Evolutionary conservation across 2,329 filamentous ascomycete genomes (phyloP), one percentile per base, ranked within the genome.

Genomic region (Xylaria digitata): DNA sequence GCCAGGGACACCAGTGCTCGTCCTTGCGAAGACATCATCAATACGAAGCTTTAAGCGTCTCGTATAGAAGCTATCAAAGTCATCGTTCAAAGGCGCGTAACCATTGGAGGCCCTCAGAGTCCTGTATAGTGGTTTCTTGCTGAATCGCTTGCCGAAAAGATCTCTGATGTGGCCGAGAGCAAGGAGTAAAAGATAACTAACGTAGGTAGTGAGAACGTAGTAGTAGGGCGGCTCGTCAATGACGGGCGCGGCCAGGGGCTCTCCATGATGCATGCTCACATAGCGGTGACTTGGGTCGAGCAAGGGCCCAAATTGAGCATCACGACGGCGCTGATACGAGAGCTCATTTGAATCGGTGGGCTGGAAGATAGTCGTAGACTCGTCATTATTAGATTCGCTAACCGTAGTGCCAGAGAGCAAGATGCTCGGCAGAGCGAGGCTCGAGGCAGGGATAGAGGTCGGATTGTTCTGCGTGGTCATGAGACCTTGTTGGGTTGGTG

Each of bases 51-150:
- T 98, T 77, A 99, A 81, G 68, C 96, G 87, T 64, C 96, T 89
- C 64, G 95, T 93, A 81, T 99, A 99, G 80, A 99, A 99, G 80
- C 95, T 98, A 84, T 99, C 96, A 77, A 99, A 99, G 80, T 99
- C 96, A 75, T 94, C 96, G 80, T 97, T 98, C 71, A 99, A 86
- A 1, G 96, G 94, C 11, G 95, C 96, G 77, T 97, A 98, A 69
- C 96, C 96, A 78, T 97, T 93, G 71, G 89, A 87, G 43, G 91
- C 87, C 77, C 92, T 92, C 75, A 98, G 84, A 74, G 96, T 91
- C 76, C 89, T 90, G 81, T 98, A 98, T 65, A 85, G 78, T 75
- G 93, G 91, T 77, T 92, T 89, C 79, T 94, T 89, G 77, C 91
- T 91, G 82, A 99, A 97, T 69, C 92, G 89, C 85, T 98, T 97